Conservation (phyloP, 108 stramenopile species). For the Pelagomonas calceolata region DNA sequence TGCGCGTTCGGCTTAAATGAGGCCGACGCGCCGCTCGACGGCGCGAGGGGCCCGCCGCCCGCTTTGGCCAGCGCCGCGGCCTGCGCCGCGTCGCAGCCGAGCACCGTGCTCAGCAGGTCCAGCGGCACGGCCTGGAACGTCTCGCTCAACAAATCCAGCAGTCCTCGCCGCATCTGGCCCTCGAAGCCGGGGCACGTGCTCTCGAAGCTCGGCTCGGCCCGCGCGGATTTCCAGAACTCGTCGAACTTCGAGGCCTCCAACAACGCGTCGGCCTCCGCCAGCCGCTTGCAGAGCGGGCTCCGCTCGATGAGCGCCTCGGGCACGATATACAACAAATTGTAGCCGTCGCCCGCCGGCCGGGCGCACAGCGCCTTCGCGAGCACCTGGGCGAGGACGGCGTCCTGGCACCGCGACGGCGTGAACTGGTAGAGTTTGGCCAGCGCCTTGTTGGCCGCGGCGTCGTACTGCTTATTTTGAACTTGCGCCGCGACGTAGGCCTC, state of each 20-base stretch:
- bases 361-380: slow-evolving; percentile 27
- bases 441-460: slow-evolving; percentile 34
- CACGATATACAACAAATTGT: slow-evolving; percentile 22
- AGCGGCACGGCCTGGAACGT: background rate
- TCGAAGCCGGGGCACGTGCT: background rate
- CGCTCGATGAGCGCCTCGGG: slow-evolving; percentile 14
- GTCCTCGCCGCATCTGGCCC: background rate
- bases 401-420: slow-evolving; percentile 23
- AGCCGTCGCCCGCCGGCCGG: slow-evolving; percentile 27
- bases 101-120: background rate
- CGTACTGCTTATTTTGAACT: slow-evolving; percentile 24
- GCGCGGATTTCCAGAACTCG: background rate
- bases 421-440: slow-evolving; percentile 32
- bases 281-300: background rate
- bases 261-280: background rate
- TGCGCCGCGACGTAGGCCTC: background rate
- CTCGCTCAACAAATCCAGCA: background rate
- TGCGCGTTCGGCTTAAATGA: background rate
- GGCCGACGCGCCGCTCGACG: background rate
- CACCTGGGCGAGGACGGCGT: slow-evolving; percentile 19
- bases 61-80: background rate
- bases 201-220: background rate
- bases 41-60: background rate
- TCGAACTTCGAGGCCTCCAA: background rate
- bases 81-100: background rate